Evolutionary conservation across 2,329 filamentous ascomycete genomes (phyloP), one percentile per base, ranked within the genome.

Genomic region (Nothophaeocryptopus gaeumannii): DNA sequence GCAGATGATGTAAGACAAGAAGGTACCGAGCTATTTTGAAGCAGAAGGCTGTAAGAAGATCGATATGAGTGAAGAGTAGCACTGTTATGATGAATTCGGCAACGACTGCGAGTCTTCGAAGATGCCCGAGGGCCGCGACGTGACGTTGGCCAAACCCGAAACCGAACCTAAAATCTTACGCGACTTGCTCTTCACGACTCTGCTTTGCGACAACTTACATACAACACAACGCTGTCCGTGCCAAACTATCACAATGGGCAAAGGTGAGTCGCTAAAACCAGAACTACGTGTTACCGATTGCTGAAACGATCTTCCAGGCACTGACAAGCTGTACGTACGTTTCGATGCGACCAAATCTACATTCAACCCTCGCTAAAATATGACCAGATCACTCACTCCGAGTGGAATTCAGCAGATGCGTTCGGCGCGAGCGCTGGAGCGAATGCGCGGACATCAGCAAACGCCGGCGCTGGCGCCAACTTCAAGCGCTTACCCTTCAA

Each of bases 401-500:
- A 99, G 78, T 99, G 93, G 93, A 85, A 89, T 7, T 96, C 90
- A 5, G 83, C 86, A 40, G 91, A 96, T 70, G 84, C 89, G 51
- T 96, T 88, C 72, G 87, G 88, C 30, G 89, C 90, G 59, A 91
- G 84, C 67, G 85, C 85, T 48, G 83, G 83, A 61, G 81, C 86
- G 49, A 84, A 84, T 43, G 74, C 76, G 69, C 79, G 67, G 68
- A 84, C 73, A 70, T 78, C 63, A 58, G 74, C 70, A 69, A 78
- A 70, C 15, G 70, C 71, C 40, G 72, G 74, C 2, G 72, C 72
- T 15, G 80, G 82, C 57, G 79, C 82, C 41, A 80, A 81, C 33
- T 97, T 97, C 76, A 89, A 86, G 65, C 86, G 89, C 39, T 81
- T 99, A 1, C 93, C 95, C 29, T 99, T 95, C 81, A 97, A 96